A percentile compares a stretch with the other conserved stretches of the same genome.
These are phyloP conservation scores for Ophiostoma sp. DNA, from an alignment of 2,329 filamentous ascomycete species.

Conservation along the genomic window DNA sequence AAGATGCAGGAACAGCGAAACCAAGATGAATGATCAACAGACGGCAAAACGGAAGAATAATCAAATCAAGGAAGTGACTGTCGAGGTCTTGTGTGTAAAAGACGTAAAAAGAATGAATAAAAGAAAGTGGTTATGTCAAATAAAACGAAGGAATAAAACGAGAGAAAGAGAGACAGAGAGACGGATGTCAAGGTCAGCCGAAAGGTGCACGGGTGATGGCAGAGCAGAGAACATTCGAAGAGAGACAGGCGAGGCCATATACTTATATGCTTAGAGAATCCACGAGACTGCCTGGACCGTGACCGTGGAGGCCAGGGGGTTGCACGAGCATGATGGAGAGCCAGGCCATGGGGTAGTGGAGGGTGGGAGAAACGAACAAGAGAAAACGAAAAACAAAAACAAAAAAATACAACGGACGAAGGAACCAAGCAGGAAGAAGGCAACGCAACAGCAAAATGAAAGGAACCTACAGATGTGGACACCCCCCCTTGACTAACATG, in stretches of 20 bases:
- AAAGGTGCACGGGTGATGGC: background rate
- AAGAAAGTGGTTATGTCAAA: background rate
- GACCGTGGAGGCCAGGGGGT: background rate
- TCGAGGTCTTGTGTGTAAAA: background rate
- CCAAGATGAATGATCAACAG: background rate
- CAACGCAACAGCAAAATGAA: background rate
- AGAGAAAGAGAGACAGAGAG: background rate
- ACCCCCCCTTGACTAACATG: constrained; percentile 7
- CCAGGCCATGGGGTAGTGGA: constrained; percentile 1
- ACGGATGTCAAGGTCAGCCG: background rate
- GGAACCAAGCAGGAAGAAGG: background rate
- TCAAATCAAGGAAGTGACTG: background rate
- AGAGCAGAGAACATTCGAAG: background rate
- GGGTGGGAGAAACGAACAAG: constrained; percentile 7
- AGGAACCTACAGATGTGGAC: background rate
- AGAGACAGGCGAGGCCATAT: constrained; percentile 1
- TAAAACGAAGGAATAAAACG: background rate
- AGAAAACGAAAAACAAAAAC: background rate
- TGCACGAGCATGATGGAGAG: background rate
- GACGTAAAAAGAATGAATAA: background rate
- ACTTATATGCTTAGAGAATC: background rate
- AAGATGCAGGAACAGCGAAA: background rate
- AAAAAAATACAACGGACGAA: background rate
- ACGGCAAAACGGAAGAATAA: background rate
- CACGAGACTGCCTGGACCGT: constrained; percentile 1